Percentiles rank a stretch among this genome's conserved stretches.
Evolutionary conservation across 2,329 filamentous ascomycete genomes (phyloP).

Genomic region (Diaporthe caulivora): DNA sequence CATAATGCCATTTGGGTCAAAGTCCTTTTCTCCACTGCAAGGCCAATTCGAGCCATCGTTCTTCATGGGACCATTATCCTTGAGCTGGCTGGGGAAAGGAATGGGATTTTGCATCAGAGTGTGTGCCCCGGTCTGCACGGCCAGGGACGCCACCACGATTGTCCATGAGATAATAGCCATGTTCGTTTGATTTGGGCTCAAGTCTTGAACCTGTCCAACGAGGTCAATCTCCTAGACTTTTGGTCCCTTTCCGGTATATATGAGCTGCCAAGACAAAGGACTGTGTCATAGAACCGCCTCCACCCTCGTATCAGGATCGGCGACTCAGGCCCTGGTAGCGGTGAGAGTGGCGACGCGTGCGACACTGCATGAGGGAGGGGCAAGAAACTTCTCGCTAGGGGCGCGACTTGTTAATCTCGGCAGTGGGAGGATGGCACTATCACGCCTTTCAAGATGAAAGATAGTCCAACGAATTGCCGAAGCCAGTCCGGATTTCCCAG

Average conservation of each 20-base stretch:
- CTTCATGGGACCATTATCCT: conserved; percentile 5
- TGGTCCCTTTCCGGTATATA: background rate
- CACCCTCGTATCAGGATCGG: background rate
- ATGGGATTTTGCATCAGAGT: conserved; percentile 8
- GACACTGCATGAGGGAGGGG: background rate
- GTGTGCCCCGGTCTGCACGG: background rate
- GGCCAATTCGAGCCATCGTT: conserved; percentile 24
- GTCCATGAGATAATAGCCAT: background rate
- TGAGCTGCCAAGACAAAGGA: background rate
- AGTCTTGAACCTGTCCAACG: too few species aligned
- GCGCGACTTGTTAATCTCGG: background rate
- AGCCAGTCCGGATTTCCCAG: too few species aligned
- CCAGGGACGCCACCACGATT: background rate
- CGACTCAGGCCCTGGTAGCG: conserved; percentile 4
- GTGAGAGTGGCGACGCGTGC: background rate
- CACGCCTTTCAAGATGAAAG: background rate
- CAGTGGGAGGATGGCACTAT: background rate
- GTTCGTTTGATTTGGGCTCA: background rate
- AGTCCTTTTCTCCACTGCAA: background rate
- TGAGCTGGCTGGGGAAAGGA: conserved; percentile 10
- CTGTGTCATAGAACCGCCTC: background rate
- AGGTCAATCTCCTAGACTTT: accelerated
- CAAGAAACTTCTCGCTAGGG: background rate
- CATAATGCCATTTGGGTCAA: conserved; percentile 15
- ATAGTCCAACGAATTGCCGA: too few species aligned